These are phyloP conservation scores for Pelargonium cotyledonis DNA, from an alignment of 441 rosid genomes.

Conservation along the genomic window DNA sequence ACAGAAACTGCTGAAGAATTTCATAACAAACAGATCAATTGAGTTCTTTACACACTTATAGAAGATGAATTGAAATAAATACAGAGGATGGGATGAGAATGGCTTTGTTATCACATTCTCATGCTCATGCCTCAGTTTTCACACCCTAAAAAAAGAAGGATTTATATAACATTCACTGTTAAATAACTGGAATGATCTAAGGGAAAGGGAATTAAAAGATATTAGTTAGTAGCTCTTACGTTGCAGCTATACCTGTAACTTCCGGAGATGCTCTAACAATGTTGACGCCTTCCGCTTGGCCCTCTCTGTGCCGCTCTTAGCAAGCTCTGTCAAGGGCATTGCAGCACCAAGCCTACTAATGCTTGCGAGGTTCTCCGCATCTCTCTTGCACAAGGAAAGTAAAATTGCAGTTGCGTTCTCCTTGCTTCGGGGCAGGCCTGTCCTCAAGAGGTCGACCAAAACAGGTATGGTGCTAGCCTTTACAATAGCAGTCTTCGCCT, in stretches of 20 bases:
- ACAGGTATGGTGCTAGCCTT: slow-evolving; percentile 58
- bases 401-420: slow-evolving; percentile 75
- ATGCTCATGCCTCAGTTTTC: slow-evolving; percentile 27
- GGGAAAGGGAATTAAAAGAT: slow-evolving; percentile 13
- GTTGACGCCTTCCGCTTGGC: slow-evolving; percentile 69
- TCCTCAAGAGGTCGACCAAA: slow-evolving; percentile 51
- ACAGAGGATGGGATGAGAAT: slow-evolving; percentile 31
- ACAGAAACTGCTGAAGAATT: slow-evolving; percentile 16
- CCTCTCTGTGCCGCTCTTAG: slow-evolving; percentile 72
- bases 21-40: slow-evolving; percentile 23
- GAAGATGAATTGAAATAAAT: slow-evolving; percentile 23
- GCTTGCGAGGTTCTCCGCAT: slow-evolving; percentile 47
- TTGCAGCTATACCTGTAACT: slow-evolving; percentile 30
- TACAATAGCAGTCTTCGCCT: slow-evolving; percentile 65
- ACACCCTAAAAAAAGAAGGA: slow-evolving; percentile 14
- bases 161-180: slow-evolving; percentile 22
- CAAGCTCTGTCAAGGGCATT: slow-evolving; percentile 64
- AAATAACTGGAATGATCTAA: slow-evolving; percentile 27
- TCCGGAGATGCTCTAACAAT: slow-evolving; percentile 61
- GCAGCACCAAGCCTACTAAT: slow-evolving; percentile 67
- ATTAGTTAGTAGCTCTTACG: slow-evolving; percentile 10
- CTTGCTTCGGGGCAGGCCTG: slow-evolving; percentile 54
- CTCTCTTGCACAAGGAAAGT: slow-evolving; percentile 76
- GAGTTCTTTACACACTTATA: slow-evolving; percentile 33
- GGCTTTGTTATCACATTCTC: slow-evolving; percentile 32